These are phyloP conservation scores for Rugonectria rugulosa DNA, from an alignment of 2,329 filamentous ascomycete genomes.

Conservation along the genomic window DNA sequence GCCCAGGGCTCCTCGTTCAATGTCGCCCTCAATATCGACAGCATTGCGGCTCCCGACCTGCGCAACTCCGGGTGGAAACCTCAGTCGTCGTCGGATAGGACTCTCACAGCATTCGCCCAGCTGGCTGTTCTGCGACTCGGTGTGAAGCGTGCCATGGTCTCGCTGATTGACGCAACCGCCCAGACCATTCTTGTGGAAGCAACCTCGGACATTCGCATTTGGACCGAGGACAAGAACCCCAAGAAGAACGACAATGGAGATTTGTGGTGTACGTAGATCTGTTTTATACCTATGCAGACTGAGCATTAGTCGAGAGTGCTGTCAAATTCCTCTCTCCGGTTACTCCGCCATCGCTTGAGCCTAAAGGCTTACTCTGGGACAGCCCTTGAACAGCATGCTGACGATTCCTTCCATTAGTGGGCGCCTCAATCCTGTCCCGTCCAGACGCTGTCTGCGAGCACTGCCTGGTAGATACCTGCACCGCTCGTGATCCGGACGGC, in stretches of 20 bases:
- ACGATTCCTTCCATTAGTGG: constrained; percentile 25
- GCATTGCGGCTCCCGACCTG: constrained; percentile 37
- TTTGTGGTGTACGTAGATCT: constrained; percentile 44
- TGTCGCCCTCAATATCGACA: constrained; percentile 42
- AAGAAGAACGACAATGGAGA: constrained; percentile 24
- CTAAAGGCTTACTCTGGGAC: no score
- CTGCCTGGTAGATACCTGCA: constrained; percentile 34
- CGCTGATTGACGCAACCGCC: constrained; percentile 53
- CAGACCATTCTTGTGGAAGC: constrained; percentile 62
- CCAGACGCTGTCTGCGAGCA: constrained; percentile 46
- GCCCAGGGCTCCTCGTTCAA: constrained; percentile 43
- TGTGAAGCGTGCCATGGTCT: constrained; percentile 57
- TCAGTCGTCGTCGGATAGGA: constrained; percentile 45
- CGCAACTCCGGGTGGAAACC: constrained; percentile 43
- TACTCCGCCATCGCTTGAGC: background rate
- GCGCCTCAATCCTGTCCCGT: constrained; percentile 39
- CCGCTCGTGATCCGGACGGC: constrained; percentile 33
- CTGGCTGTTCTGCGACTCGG: constrained; percentile 57
- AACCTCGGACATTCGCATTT: constrained; percentile 53
- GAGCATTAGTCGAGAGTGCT: background rate
- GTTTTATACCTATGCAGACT: background rate
- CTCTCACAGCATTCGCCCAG: constrained; percentile 58
- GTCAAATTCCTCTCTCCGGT: background rate
- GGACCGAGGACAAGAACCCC: constrained; percentile 30
- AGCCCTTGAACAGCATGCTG: constrained; percentile 6